phyloP scores from a whole-genome alignment of 1,139 yeast species.

The Meyerozyma sp. region DNA sequence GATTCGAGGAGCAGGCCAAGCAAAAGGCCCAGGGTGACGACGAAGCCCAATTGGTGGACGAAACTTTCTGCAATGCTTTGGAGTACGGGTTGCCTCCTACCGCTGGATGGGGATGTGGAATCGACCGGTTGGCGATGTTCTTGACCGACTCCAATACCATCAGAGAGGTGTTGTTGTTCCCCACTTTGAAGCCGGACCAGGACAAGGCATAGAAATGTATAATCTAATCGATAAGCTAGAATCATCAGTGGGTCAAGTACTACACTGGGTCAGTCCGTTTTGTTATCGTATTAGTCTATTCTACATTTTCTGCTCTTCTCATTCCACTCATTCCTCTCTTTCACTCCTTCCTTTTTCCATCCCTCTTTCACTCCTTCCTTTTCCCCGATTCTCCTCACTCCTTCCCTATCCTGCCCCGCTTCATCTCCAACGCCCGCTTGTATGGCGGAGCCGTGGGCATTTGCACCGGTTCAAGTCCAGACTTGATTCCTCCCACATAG shows the following conservation, averaged over 20 bases:
- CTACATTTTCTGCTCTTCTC: neutral
- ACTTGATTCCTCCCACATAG: conserved; percentile 53
- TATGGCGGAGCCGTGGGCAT: conserved; percentile 96
- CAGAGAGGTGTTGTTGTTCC: conserved; percentile 96
- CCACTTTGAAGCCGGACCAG: conserved; percentile 93
- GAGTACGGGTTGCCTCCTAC: conserved; percentile 99
- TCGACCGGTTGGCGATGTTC: conserved; percentile 97
- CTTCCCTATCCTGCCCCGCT: conserved; percentile 38
- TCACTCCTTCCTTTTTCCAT: neutral
- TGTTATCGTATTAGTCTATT: neutral
- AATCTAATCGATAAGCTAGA: too few relatives aligned
- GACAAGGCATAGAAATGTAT: neutral
- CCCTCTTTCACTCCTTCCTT: conserved; percentile 3
- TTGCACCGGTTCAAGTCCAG: conserved; percentile 82
- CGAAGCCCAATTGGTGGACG: conserved; percentile 95
- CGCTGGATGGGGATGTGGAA: conserved; percentile 99
- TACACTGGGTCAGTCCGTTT: too few relatives aligned
- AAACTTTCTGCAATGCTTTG: conserved; percentile 93
- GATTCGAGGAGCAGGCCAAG: conserved; percentile 98
- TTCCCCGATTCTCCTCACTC: too few relatives aligned
- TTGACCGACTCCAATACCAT: conserved; percentile 94
- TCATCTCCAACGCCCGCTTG: conserved; percentile 83
- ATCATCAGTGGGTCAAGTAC: too few relatives aligned
- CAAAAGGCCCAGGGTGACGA: conserved; percentile 99
- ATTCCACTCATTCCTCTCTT: too few relatives aligned